Base-by-base conservation (phyloP, 2,329 filamentous ascomycete species). In the Lachnellula hyalina region DNA sequence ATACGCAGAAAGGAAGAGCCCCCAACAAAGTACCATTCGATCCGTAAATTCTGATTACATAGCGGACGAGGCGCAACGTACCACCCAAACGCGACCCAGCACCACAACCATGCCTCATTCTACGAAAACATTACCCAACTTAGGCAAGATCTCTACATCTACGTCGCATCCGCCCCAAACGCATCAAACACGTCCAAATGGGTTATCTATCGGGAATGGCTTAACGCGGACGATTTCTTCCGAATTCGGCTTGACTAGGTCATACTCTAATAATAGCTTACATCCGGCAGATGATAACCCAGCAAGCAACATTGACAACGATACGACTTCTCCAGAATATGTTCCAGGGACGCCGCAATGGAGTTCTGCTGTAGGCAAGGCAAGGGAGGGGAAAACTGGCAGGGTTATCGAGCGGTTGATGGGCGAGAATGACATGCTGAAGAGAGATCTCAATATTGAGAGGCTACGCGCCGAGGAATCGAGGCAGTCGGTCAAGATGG, bases 381-480 rank as follows among this genome's bases (percentile, higher is more conserved):
- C 85, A 7, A 84, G 83, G 2, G 73, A 87, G 2, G 87, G 87
- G 44, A 90, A 90, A 74, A 89, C 85, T 9, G 87, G 87, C 8
- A 78, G 86, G 35, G 87, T 90, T 51, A 93, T 94, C 70, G 90
- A 94, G 72, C 83, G 84, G 66, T 79, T 94, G 52, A 89, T 90
- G 67, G 85, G 85, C 51, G 89, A 93, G 67, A 91, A 91, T 63
- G 89, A 93, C 66, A 80, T 84, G 41, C 75, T 93, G 46, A 88
- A 88, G 64, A 81, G 88, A 51, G 88, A 93, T 60, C 76, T 89
- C 54, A 77, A 86, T 64, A 81, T 86, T 54, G 85, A 88, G 70
- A 76, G 77, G 19, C 68, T 86, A 52, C 79, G 79, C 46, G 79
- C 85, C 45, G 86, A 90, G 55, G 88, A 91, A 65, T 79, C 86